Evolutionary conservation across 2,329 filamentous ascomycete genomes (phyloP), one percentile per base, ranked within the genome.

Genomic region (Aspergillus fumigatiaffinis): DNA sequence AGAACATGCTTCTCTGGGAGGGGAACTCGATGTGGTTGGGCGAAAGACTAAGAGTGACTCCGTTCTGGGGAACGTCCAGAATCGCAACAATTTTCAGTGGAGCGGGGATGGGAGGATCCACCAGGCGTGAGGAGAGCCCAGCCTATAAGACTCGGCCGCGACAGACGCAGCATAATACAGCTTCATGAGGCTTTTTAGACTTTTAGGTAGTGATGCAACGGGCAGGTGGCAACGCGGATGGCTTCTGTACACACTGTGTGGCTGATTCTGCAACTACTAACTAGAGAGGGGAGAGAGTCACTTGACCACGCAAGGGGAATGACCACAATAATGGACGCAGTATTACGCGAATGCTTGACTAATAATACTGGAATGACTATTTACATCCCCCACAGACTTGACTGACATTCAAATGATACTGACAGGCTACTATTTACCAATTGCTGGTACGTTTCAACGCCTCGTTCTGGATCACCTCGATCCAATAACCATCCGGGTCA

Each of bases 401-500:
- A 38, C 25, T 25, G 14, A 38, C 25, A 29, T 49, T 20, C 53
- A 47, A 28, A 54, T 53, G 32, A 48, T 58, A 46, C 29, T 25
- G 42, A 29, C 25, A 14, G 12, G 9, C 50, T 26, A 23, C 49
- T 29, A 23, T 52, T 60, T 66, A 76, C 74, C 73, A 76, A 62
- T 79, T 71, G 63, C 67, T 68, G 57, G 71, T 74, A 53, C 71
- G 74, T 68, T 78, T 78, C 55, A 78, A 60, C 3, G 63, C 63
- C 65, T 79, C 72, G 67, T 96, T 96, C 78, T 96, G 91, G 52
- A 96, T 78, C 35, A 87, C 75, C 71, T 86, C 84, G 58, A 79
- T 83, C 90, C 89, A 95, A 77, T 95, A 96, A 51, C 84, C 85
- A 75, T 96, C 92, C 0, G 92, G 92, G 66, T 93, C 93, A 50